Evolutionary conservation across 1,284 basidiomycete genomes (phyloP).

Genomic region (Cutaneotrichosporon mucoides): DNA sequence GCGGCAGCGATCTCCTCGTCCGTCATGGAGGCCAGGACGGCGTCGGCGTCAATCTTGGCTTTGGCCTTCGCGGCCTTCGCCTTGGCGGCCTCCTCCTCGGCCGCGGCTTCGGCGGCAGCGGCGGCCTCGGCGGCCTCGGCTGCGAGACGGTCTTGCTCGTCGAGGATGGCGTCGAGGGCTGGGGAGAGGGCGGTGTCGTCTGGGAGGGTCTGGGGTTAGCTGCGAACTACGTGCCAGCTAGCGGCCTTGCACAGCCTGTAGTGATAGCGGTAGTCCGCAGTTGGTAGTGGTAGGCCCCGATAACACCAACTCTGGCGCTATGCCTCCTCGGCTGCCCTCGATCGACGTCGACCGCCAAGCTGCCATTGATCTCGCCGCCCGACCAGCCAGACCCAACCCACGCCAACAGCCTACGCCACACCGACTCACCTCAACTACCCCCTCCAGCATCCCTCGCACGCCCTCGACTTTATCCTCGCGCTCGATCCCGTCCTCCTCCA

Average conservation of each 20-base stretch:
- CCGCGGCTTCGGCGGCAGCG: constrained; percentile 19
- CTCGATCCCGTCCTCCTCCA: constrained; percentile 49
- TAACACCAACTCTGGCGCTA: too few relatives aligned
- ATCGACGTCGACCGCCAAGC: too few relatives aligned
- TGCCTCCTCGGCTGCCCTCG: too few relatives aligned
- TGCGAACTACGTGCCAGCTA: too few relatives aligned
- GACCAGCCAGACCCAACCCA: too few relatives aligned
- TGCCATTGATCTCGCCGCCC: too few relatives aligned
- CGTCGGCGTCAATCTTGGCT: constrained; percentile 18
- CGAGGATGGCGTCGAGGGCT: constrained; percentile 31
- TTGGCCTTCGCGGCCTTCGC: constrained; percentile 8
- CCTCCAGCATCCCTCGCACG: constrained; percentile 48
- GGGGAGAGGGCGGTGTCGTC: constrained; percentile 27
- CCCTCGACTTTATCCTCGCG: constrained; percentile 48
- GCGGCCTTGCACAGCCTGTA: too few relatives aligned
- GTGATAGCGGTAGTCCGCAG: too few relatives aligned
- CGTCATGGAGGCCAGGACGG: constrained; percentile 35
- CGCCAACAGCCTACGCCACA: too few relatives aligned
- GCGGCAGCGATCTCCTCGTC: constrained; percentile 42
- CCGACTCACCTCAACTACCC: constrained; percentile 35
- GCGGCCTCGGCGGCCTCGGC: constrained; percentile 21
- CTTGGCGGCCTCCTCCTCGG: too few relatives aligned
- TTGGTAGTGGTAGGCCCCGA: too few relatives aligned
- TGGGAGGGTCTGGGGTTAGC: constrained; percentile 3
- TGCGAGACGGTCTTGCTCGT: constrained; percentile 35